A percentile compares a stretch with the other conserved stretches of the same genome.
phyloP scores from a whole-genome alignment of 345 rosid genomes.

The Citrus trifoliata region DNA sequence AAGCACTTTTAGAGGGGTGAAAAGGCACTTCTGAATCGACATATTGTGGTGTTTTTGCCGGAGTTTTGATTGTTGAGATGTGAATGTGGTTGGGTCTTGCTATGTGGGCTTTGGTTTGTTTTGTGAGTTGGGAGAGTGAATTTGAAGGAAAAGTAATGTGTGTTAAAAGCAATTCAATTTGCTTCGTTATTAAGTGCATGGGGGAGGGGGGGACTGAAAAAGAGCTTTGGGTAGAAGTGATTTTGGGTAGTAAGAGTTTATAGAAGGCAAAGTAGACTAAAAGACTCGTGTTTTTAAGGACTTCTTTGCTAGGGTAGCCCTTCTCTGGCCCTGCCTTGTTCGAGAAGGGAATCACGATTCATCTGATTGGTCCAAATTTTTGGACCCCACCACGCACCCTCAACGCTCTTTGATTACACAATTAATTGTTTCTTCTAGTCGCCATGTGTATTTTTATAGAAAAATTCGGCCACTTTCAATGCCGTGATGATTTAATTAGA shows the following conservation, averaged over 20 bases:
- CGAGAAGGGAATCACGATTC: slow-evolving; percentile 21
- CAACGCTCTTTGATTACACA: neutral
- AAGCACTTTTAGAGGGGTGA: neutral
- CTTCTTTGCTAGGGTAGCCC: neutral
- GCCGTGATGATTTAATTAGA: neutral
- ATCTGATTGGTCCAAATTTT: slow-evolving; percentile 30
- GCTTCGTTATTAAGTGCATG: slow-evolving; percentile 31
- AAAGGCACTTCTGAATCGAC: neutral
- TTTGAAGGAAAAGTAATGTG: neutral
- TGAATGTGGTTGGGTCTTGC: neutral
- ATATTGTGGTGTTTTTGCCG: neutral
- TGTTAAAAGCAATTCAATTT: neutral
- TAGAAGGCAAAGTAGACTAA: slow-evolving; percentile 15
- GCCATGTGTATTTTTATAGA: neutral
- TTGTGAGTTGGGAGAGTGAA: neutral
- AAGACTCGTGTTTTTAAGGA: slow-evolving; percentile 16
- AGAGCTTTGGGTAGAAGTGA: neutral
- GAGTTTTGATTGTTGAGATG: neutral
- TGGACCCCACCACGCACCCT: slow-evolving; percentile 11
- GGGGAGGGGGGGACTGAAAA: slow-evolving; percentile 1
- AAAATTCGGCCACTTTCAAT: neutral
- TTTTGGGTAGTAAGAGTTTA: neutral
- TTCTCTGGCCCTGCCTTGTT: slow-evolving; percentile 14
- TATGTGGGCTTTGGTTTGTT: neutral
- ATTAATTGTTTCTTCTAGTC: neutral